phyloP scores from a whole-genome alignment of 768 basidiomycete species.

The Rossbeevera mucosa region DNA sequence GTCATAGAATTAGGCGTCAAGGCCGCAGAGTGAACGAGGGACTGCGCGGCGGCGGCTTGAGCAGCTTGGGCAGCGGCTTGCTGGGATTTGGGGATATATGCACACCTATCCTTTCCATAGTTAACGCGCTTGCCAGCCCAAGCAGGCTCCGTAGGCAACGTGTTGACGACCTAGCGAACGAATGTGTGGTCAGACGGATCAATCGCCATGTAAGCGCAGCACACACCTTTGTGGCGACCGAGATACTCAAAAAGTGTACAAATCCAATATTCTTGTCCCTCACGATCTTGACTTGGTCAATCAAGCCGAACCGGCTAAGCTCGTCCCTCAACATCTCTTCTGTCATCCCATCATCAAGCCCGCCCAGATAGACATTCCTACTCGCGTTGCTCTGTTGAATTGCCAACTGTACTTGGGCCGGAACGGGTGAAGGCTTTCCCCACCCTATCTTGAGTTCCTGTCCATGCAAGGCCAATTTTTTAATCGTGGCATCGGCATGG shows the following conservation, averaged over 20 bases:
- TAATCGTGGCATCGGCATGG: conserved; percentile 94
- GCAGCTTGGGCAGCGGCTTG: conserved; percentile 85
- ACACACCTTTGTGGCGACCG: conserved; percentile 88
- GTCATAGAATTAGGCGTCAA: conserved; percentile 29
- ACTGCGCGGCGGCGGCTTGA: conserved; percentile 82
- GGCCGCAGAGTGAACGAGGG: conserved; percentile 47
- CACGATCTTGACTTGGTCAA: conserved; percentile 99
- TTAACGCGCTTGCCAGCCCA: conserved; percentile 98
- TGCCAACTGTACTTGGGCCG: conserved; percentile 78
- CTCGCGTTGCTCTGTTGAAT: conserved; percentile 92
- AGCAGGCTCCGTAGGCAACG: conserved; percentile 82
- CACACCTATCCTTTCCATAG: conserved; percentile 98
- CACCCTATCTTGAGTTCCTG: conserved; percentile 99
- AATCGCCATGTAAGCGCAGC: neutral
- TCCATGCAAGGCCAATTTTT: conserved; percentile 88
- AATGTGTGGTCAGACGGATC: conserved; percentile 2
- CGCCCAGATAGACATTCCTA: conserved; percentile 94
- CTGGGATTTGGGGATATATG: conserved; percentile 94
- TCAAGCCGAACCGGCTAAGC: conserved; percentile 86
- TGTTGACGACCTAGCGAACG: conserved; percentile 74
- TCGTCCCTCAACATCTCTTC: conserved; percentile 93
- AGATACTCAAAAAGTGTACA: conserved; percentile 95
- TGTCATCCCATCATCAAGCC: conserved; percentile 82
- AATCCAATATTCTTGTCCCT: conserved; percentile 99
- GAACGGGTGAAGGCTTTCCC: conserved; percentile 92